These are phyloP conservation scores for Trichoderma sp. DNA, from an alignment of 2,329 filamentous ascomycete species.

Conservation along the genomic window DNA sequence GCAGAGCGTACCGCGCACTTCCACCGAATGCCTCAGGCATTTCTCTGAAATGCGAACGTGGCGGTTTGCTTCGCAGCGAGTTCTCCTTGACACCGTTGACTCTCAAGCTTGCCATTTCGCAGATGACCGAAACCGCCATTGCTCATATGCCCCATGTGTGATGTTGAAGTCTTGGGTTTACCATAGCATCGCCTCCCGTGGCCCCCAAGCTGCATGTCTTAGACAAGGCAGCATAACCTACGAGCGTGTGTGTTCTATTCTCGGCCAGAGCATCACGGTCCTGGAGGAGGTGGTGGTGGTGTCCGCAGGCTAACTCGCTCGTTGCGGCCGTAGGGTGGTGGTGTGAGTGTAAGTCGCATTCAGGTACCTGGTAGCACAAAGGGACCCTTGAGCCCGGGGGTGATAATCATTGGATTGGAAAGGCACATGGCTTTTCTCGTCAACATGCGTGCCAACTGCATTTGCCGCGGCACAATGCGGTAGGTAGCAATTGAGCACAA, in stretches of 20 bases:
- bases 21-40: background rate
- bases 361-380: slow-evolving; percentile 8
- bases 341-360: slow-evolving; percentile 10
- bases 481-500: background rate
- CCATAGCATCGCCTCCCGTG: slow-evolving; percentile 21
- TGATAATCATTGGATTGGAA: slow-evolving; percentile 1
- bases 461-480: background rate
- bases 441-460: background rate
- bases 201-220: slow-evolving; percentile 27
- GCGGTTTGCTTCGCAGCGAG: background rate
- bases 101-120: background rate
- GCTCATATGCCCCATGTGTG: slow-evolving; percentile 20
- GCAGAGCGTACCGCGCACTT: background rate
- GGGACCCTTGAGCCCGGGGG: slow-evolving; percentile 4
- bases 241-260: slow-evolving; percentile 15
- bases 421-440: background rate
- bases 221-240: slow-evolving; percentile 26
- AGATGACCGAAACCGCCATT: slow-evolving; percentile 19
- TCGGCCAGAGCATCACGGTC: slow-evolving; percentile 15
- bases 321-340: slow-evolving; percentile 11
- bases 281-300: slow-evolving; percentile 24
- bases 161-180: slow-evolving; percentile 11
- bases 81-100: background rate
- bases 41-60: background rate
- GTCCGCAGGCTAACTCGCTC: slow-evolving; percentile 7